Conservation (phyloP, 495 filamentous ascomycete species). For the Daldinia caldariorum region DNA sequence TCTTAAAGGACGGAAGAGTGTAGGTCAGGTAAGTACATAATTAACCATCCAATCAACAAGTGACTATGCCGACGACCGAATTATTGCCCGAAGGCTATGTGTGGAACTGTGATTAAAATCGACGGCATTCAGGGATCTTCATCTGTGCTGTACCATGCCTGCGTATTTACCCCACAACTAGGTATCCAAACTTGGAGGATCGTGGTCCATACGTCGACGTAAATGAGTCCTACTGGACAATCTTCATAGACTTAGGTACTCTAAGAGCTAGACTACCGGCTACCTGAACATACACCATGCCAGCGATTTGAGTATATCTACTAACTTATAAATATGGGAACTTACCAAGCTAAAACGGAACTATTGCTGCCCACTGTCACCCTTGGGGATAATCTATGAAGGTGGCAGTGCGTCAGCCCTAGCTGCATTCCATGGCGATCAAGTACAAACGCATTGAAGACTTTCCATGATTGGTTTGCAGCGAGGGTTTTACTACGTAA, state of each 20-base stretch:
- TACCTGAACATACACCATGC: neutral
- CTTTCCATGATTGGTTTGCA: neutral
- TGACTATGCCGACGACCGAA: neutral
- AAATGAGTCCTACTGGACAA: neutral
- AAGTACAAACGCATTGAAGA: neutral
- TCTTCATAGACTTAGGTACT: too few relatives aligned
- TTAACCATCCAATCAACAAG: neutral
- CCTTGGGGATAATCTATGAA: neutral
- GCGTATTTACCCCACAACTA: neutral
- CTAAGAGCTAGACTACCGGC: too few relatives aligned
- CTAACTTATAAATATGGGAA: too few relatives aligned
- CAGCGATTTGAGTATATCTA: neutral
- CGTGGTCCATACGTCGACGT: neutral
- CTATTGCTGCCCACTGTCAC: neutral
- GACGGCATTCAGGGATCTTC: conserved; percentile 1
- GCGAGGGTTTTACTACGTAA: neutral
- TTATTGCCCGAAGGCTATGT: neutral
- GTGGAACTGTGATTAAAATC: neutral
- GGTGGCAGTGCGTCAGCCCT: conserved; percentile 2
- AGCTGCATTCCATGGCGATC: neutral
- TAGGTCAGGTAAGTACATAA: neutral
- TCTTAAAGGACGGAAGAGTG: neutral
- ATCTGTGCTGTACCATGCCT: neutral
- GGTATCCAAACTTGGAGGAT: neutral
- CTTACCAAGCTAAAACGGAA: neutral